phyloP scores from a whole-genome alignment of 495 filamentous ascomycete genomes.

The Penicillium robsamsonii region DNA sequence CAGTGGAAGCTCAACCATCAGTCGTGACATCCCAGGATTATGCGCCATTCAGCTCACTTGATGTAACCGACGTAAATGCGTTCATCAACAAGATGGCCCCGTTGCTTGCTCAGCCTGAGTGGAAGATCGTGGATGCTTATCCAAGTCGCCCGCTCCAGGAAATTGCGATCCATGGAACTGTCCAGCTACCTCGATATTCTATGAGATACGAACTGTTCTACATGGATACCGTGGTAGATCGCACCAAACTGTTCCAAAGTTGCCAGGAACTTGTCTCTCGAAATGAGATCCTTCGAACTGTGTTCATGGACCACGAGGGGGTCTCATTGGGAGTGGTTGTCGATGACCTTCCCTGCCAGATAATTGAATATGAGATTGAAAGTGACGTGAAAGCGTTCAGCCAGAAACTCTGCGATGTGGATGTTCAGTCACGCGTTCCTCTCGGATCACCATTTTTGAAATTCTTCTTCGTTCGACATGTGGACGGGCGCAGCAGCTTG shows the following conservation, averaged over 20 bases:
- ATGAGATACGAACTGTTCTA: slow-evolving; percentile 31
- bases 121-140: slow-evolving; percentile 11
- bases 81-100: slow-evolving; percentile 1
- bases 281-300: slow-evolving; percentile 56
- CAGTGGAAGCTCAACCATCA: not conserved
- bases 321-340: slow-evolving; percentile 48
- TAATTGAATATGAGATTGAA: slow-evolving; percentile 17
- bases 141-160: slow-evolving; percentile 32
- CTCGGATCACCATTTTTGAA: slow-evolving; percentile 51
- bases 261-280: slow-evolving; percentile 36
- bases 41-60: not conserved
- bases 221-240: slow-evolving; percentile 22
- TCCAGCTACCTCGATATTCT: slow-evolving; percentile 30
- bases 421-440: slow-evolving; percentile 38
- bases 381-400: slow-evolving; percentile 39
- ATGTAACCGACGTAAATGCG: not conserved
- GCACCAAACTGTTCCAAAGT: slow-evolving; percentile 11
- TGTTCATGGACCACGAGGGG: slow-evolving; percentile 46
- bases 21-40: not conserved
- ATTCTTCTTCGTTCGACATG: slow-evolving; percentile 41
- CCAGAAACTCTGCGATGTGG: slow-evolving; percentile 27
- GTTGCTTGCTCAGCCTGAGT: slow-evolving; percentile 3
- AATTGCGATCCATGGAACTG: slow-evolving; percentile 46
- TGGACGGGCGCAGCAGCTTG: slow-evolving; percentile 36
- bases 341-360: slow-evolving; percentile 30